Base-by-base conservation (phyloP, 176 grass and related monocot species). In the Otatea glauca region DNA sequence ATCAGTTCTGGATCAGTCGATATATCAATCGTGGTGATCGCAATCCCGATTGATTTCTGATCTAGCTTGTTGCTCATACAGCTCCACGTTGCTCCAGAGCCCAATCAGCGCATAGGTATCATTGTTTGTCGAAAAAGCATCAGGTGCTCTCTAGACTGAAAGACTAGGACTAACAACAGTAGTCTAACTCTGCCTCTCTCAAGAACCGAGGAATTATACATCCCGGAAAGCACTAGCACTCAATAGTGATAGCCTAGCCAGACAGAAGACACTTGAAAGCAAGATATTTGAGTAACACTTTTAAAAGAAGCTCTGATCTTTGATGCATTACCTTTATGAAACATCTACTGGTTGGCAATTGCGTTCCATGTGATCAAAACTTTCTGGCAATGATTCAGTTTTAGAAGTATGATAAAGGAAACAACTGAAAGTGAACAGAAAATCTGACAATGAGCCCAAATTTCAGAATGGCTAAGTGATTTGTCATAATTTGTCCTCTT, bases 291-390 rank as follows among this genome's bases (percentile, higher is more conserved):
- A 8, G 66, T 20, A 39, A 4, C 53, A 38, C 74, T 48, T 78
- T 32, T 13, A 13, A 48, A 85, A 21, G 47, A 66, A 78, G 29
- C 20, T 78, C 15, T 70, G 27, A 72, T 79, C 29, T 86, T 43
- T 2, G n/a, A 67, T 39, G 38, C 29, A 54, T 42, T 53, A 54
- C 25, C 65, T 38, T 68, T 39, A 59, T 42, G 38, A 85, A 78
- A 67, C 51, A 77, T 77, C 37, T 77, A 34, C 2, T 3, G 15
- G 55, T 69, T 23, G 64, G 64, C 44, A 45, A 29, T 59, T 68
- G 74, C 25, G 11, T 24, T 58, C 7, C 13, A 71, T 53, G 16
- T 53, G 16, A 53, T 16, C 50, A 53, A 53, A 50, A 48, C 47
- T 14, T 15, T 48, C 47, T 15, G 45, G 11, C 3, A 12, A 48